Base-by-base conservation (phyloP, 257 asterid species). In the Gentiana straminea region DNA sequence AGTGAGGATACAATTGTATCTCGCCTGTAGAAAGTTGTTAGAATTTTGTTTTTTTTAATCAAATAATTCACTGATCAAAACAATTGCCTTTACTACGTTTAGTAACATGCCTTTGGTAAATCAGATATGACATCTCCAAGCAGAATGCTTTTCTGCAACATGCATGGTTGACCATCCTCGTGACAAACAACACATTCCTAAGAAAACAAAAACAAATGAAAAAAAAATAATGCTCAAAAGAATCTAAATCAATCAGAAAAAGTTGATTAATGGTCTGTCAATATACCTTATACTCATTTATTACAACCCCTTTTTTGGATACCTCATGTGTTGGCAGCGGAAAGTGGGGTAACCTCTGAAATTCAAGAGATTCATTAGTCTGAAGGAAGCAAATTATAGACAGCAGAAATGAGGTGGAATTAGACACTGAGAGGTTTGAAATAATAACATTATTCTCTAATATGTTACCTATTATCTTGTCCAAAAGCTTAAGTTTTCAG, bases 251-350 rank as follows among this genome's bases (percentile, higher is more conserved):
- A 11, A 7, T 43, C 47, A 52, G 41, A 34, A 9, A 35, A 8
- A 12, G 35, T 33, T 53, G 5, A 4, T 12, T 24, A 24, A 24
- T 24, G 24, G 24, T 24, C 24, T 24, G 24, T 0, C 24, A 24
- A 24, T 0, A 4, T 60, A 85, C 97, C 83, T 86, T 90, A 72
- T 86, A 89, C 49, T 81, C 93, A 32, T 55, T 52, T 0, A 94
- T 95, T 41, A 52, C 44, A 36, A 38, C 69, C 36, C 95, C 90
- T 63, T 95, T 67, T 11, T 56, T 66, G 33, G 72, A 68, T 33
- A 73, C 93, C 35, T 74, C 58, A 52, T 89, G 95, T 11, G 97
- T 86, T 2, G 97, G 97, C 67, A 89, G 68, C 0, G 97, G 94
- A 43, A 81, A 89, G 35, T 79, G 86, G 4, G 97, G 97, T 52